Evolutionary conservation across 768 basidiomycete species (phyloP).

Genomic region (Phaeotremella skinneri): DNA sequence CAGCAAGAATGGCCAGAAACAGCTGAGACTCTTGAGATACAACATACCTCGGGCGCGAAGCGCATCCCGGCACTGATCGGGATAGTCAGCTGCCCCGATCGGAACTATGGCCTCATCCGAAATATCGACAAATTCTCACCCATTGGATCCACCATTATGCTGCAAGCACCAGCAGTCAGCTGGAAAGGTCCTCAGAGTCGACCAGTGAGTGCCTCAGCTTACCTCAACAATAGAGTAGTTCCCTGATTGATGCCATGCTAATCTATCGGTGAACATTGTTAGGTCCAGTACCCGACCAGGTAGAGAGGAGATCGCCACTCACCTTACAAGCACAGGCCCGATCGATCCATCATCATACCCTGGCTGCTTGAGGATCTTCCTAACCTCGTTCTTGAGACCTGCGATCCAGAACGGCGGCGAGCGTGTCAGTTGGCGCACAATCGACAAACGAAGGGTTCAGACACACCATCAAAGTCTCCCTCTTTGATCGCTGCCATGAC

Average conservation of each 20-base stretch:
- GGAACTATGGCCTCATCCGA: no score
- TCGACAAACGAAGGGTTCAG: no score
- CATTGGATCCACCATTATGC: slow-evolving; percentile 50
- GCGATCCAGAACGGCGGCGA: background rate
- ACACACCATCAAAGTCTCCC: slow-evolving; percentile 38
- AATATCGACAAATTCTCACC: slow-evolving; percentile 19
- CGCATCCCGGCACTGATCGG: slow-evolving; percentile 46
- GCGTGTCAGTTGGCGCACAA: no score
- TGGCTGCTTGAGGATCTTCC: slow-evolving; percentile 47
- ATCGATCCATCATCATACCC: slow-evolving; percentile 51
- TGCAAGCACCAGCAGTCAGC: slow-evolving; percentile 4
- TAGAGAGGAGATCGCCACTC: slow-evolving; percentile 55
- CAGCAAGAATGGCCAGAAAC: background rate
- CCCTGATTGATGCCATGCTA: slow-evolving; percentile 52
- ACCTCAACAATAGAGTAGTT: slow-evolving; percentile 49
- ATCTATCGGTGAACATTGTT: slow-evolving; percentile 19
- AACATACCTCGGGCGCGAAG: slow-evolving; percentile 43
- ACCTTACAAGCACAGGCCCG: slow-evolving; percentile 51
- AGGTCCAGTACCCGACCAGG: background rate
- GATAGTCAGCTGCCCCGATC: slow-evolving; percentile 12
- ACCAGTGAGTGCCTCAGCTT: slow-evolving; percentile 3
- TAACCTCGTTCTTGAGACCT: slow-evolving; percentile 46
- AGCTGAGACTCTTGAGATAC: background rate
- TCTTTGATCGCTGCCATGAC: slow-evolving; percentile 39
- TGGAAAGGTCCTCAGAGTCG: background rate